Evolutionary conservation across 805 yeast genomes (phyloP).

Genomic region (Priceomyces fermenticarens): DNA sequence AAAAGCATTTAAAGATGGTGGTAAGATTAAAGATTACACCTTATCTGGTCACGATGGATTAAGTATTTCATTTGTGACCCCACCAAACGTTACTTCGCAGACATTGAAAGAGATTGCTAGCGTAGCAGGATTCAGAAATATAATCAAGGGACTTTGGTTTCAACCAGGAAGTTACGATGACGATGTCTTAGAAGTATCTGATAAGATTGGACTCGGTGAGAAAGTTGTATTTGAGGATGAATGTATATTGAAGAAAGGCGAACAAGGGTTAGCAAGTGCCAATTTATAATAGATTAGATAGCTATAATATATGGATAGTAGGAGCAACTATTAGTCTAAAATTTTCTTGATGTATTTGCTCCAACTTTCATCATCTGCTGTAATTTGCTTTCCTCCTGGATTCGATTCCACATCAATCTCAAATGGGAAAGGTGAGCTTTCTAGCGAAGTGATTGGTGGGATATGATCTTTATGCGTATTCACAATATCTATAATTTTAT

Average conservation of each 20-base stretch:
- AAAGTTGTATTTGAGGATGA: constrained; percentile 48
- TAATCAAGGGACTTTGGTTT: constrained; percentile 67
- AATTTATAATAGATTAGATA: constrained; percentile 23
- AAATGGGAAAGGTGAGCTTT: constrained; percentile 61
- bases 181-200: constrained; percentile 44
- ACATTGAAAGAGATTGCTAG: constrained; percentile 36
- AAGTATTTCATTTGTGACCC: constrained; percentile 70
- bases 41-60: constrained; percentile 38
- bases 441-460: constrained; percentile 70
- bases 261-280: constrained; percentile 39
- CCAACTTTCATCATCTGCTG: constrained; percentile 36
- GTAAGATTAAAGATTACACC: constrained; percentile 21
- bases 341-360: constrained; percentile 44
- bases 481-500: constrained; percentile 48
- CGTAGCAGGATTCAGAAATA: constrained; percentile 34
- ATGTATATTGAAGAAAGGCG: constrained; percentile 74
- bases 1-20: constrained; percentile 14
- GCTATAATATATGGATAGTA: neutral
- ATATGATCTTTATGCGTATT: constrained; percentile 62
- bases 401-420: constrained; percentile 22
- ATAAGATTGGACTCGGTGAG: constrained; percentile 28
- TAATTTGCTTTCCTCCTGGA: constrained; percentile 6
- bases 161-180: constrained; percentile 77
- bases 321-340: constrained; percentile 17
- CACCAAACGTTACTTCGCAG: constrained; percentile 54